Percentiles rank a stretch among this genome's conserved stretches.
Conservation (phyloP, 495 filamentous ascomycete species). For the Aspergillus haitiensis region DNA sequence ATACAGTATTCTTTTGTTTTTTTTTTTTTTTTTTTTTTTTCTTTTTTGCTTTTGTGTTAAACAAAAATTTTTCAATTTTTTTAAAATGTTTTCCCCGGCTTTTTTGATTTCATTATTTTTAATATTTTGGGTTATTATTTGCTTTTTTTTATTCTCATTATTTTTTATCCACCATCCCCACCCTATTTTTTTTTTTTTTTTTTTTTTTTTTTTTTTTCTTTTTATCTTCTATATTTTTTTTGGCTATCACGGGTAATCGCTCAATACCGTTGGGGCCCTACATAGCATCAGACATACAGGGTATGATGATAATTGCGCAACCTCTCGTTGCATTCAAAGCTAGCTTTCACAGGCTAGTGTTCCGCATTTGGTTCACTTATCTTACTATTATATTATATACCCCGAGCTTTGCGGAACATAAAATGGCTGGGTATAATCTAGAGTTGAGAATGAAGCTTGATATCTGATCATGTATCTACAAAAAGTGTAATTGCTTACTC, state of each 20-base stretch:
- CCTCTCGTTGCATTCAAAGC: not conserved
- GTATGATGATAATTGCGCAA: constrained; percentile 7
- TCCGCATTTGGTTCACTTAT: constrained; percentile 20
- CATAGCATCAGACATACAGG: constrained; percentile 3
- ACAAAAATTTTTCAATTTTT: no score
- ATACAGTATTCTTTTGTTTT: no score
- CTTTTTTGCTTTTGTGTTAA: no score
- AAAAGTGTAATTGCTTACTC: not conserved
- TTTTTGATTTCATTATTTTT: no score
- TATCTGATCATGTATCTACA: constrained; percentile 15
- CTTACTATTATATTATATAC: constrained; percentile 36
- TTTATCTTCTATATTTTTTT: no score
- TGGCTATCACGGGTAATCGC: not conserved
- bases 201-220: no score
- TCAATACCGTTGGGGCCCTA: not conserved
- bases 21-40: no score
- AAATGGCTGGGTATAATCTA: constrained; percentile 20
- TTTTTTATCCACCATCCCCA: no score
- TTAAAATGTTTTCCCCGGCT: no score
- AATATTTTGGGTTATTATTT: no score
- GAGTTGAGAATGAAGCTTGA: constrained; percentile 22
- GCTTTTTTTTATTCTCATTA: no score
- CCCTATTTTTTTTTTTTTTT: no score
- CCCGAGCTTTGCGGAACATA: constrained; percentile 29
- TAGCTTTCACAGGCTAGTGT: constrained; percentile 4